Evolutionary conservation across 441 rosid genomes (phyloP), one percentile per base, ranked within the genome.

Genomic region (Aquilaria agallochum): DNA sequence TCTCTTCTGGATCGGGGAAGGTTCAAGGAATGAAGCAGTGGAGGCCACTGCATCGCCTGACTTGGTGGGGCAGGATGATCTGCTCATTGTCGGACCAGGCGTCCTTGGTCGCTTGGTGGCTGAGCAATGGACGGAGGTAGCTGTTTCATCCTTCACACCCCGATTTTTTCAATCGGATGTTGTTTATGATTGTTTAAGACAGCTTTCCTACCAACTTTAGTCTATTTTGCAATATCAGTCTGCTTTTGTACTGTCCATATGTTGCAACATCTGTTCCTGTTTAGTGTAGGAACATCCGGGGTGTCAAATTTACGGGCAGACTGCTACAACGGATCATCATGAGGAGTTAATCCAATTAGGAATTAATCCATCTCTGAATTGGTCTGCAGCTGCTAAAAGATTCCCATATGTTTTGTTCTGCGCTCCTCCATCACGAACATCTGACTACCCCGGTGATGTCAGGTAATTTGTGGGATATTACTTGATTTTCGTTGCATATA

Each of bases 21-120:
- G 81, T 69, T 78, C 75, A 20, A 68, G 75, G 9, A 63, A 66
- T 63, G 84, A 81, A 62, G 74, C 75, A 66, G 61, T 68, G 76
- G 68, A 71, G 64, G 73, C 76, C 44, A 67, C 66, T 45, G 68
- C 68, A 33, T 70, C 87, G 20, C 72, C 73, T 14, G 81, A 83
- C 20, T 46, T 68, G 60, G 82, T 89, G 52, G 95, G 93, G 6
- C 77, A 79, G 68, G 64, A 75, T 58, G 97, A 94, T 87, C 74
- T 94, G 62, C 75, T 90, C 58, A 87, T 90, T 57, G 88, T 90
- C 27, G 98, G 98, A 54, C 92, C 98, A 0, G 97, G 98, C 55
- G 96, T 91, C 77, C 96, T 94, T 58, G 97, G 98, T 70, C 95
- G 95, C 47, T 78, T 89, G 66, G 97, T 88, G 44, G 97, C 96